These are phyloP conservation scores for Diaporthe sp. DNA, from an alignment of 2,329 filamentous ascomycete genomes.

Conservation along the genomic window DNA sequence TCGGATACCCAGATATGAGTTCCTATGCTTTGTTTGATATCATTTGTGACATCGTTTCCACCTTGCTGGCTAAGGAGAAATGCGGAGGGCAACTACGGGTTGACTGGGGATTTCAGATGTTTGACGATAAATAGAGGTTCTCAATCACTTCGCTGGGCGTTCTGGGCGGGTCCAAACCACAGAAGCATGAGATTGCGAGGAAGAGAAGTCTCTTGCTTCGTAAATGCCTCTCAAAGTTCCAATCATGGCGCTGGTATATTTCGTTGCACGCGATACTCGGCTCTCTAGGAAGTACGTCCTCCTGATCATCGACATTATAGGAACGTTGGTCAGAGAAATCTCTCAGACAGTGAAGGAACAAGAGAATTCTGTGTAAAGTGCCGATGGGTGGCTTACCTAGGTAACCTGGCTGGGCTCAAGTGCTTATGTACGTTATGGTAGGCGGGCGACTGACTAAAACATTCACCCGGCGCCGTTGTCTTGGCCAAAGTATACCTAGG, in stretches of 20 bases:
- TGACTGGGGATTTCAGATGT: background rate
- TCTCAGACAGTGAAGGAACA: background rate
- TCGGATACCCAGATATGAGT: background rate
- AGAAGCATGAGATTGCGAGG: background rate
- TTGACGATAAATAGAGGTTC: background rate
- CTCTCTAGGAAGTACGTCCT: background rate
- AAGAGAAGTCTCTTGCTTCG: background rate
- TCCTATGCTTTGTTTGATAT: background rate
- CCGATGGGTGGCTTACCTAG: background rate
- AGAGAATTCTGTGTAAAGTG: background rate
- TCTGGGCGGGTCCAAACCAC: background rate
- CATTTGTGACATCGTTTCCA: no score
- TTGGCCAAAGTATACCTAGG: background rate
- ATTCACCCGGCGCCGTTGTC: constrained; percentile 2
- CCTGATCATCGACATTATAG: background rate
- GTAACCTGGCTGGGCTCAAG: background rate
- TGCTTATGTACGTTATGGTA: background rate
- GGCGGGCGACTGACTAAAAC: background rate
- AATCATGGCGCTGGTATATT: background rate
- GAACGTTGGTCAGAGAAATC: background rate
- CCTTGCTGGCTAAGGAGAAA: no score
- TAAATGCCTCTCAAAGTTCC: background rate
- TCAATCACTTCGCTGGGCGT: background rate
- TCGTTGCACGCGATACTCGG: no score
- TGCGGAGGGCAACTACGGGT: background rate